Evolutionary conservation across 108 stramenopile species (phyloP), one percentile per base, ranked within the genome.

Genomic region (Aurantiochytrium sp.): DNA sequence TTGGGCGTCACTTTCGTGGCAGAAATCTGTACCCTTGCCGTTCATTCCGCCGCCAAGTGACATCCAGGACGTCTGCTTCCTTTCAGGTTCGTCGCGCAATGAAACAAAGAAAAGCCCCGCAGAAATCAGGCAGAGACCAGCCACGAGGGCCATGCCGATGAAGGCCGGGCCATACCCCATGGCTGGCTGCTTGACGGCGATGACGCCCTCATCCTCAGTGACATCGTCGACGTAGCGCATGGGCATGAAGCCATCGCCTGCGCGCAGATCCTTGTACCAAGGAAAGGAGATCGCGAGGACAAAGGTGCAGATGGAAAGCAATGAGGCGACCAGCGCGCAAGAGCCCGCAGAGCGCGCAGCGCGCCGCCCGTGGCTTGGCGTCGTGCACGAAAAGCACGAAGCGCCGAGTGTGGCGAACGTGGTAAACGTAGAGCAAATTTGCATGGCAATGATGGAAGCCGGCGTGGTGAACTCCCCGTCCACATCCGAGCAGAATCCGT

Each of bases 231-330:
- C 24, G 34, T 65, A 65, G 8, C 59, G 59, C 15, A 65, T 65
- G 8, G 59, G 59, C 27, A 65, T 10, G 24, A 65, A 65, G 59
- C 59, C 59, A 65, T 10, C 27, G 8, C 59, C 59, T 6, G 27
- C 59, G 6, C 59, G 59, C 59, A 65, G 34, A 65, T 65, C 59
- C 59, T 65, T 65, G 59, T 65, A 65, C 59, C 59, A 65, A 30
- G 59, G 59, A 65, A 65, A 65, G 19, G 27, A 6, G 24, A 27
- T 19, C 8, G 59, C 59, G 19, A 65, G 15, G 15, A 19, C 15
- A 15, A 65, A 30, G 1, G 59, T 17, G 34, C 32, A 10, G 34
- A 65, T 15, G 19, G 59, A 8, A 12, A 65, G 59, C 59, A 10
- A 8, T 10, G 32, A 34, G 8, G 22, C 59, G 10, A 65, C 34